Evolutionary conservation across 164 flowering plant species (phyloP).

Genomic region (Liriodendron chinense): DNA sequence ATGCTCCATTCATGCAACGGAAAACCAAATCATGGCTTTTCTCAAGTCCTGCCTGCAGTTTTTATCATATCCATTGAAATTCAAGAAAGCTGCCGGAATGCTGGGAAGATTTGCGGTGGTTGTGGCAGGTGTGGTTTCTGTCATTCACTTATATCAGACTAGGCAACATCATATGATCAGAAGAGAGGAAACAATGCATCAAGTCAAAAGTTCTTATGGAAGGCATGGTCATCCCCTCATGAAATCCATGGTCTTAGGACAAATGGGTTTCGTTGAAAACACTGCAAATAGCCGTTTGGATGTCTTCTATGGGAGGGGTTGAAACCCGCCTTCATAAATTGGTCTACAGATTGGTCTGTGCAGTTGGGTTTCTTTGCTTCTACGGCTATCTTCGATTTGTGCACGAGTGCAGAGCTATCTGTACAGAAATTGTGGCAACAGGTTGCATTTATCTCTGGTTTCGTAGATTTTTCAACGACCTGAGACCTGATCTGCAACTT

Average conservation of each 20-base stretch:
- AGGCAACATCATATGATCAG: not conserved
- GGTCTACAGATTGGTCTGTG: not conserved
- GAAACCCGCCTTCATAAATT: not conserved
- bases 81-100: constrained; percentile 12
- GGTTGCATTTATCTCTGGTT: not conserved
- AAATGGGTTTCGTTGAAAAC: not conserved
- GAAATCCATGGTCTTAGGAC: not conserved
- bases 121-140: constrained; percentile 6
- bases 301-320: constrained; percentile 24
- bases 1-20: not conserved
- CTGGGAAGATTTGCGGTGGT: constrained; percentile 7
- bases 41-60: constrained; percentile 9
- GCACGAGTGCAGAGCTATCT: not conserved
- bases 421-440: not conserved
- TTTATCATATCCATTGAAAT: constrained; percentile 16
- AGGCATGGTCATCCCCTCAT: not conserved
- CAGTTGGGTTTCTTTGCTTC: not conserved
- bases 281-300: constrained; percentile 15
- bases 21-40: not conserved
- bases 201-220: not conserved
- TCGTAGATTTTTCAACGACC: not conserved
- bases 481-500: not conserved
- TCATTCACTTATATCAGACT: constrained; percentile 9
- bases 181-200: not conserved
- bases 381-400: not conserved